Percentiles rank a stretch among this genome's conserved stretches.
Evolutionary conservation across 768 basidiomycete species (phyloP).

Genomic region (Nidularia sp.): DNA sequence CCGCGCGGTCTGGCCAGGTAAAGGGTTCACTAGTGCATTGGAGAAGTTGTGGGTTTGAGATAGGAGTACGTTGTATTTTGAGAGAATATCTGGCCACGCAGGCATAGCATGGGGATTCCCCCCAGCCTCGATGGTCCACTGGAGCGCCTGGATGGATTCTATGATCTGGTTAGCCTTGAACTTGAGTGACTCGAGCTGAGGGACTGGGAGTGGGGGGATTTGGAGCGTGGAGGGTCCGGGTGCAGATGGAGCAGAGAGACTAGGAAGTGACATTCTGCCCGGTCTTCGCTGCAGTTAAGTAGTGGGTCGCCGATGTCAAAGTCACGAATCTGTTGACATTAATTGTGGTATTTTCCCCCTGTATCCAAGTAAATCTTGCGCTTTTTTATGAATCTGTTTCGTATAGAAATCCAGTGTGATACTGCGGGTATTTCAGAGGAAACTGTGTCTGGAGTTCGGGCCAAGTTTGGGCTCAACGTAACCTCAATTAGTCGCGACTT

Average conservation of each 20-base stretch:
- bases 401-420: too few relatives aligned
- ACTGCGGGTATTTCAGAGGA: too few relatives aligned
- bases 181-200: conserved; percentile 71
- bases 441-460: too few relatives aligned
- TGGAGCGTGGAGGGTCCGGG: neutral
- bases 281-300: too few relatives aligned
- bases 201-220: conserved; percentile 40
- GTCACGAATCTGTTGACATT: too few relatives aligned
- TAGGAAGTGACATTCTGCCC: too few relatives aligned
- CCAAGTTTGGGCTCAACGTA: too few relatives aligned
- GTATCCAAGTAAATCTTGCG: too few relatives aligned
- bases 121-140: conserved; percentile 57
- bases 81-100: conserved; percentile 81
- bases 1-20: conserved; percentile 17
- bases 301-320: too few relatives aligned
- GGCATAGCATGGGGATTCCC: conserved; percentile 61
- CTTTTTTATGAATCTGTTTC: too few relatives aligned
- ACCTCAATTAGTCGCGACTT: too few relatives aligned
- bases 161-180: conserved; percentile 79
- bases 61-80: conserved; percentile 81
- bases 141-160: conserved; percentile 66
- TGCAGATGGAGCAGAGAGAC: neutral
- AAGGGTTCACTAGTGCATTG: conserved; percentile 46
- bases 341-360: too few relatives aligned
- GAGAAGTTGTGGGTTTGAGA: conserved; percentile 81